Evolutionary conservation across 2,329 filamentous ascomycete genomes (phyloP).

Genomic region (Paraphoma chrysanthemicola): DNA sequence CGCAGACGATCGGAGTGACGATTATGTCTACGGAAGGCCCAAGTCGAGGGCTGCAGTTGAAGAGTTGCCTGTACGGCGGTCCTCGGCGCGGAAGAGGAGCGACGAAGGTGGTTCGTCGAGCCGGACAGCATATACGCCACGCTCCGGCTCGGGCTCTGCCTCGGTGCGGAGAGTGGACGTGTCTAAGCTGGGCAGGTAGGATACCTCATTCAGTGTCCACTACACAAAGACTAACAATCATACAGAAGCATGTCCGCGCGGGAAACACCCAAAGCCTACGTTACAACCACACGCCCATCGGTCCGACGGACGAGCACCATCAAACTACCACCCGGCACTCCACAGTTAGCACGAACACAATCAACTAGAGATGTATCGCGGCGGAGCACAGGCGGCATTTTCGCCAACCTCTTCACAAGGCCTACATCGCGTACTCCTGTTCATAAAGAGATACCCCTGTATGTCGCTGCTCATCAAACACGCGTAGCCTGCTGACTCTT

Average conservation of each 20-base stretch:
- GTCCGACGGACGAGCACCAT: conserved; percentile 38
- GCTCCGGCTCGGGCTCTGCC: conserved; percentile 39
- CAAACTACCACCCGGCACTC: conserved; percentile 32
- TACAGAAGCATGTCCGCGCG: conserved; percentile 22
- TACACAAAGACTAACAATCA: not conserved
- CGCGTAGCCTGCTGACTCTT: not conserved
- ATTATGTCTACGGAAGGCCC: conserved; percentile 41
- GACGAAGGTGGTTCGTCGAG: conserved; percentile 45
- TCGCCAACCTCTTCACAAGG: conserved; percentile 41
- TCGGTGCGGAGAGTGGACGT: conserved; percentile 38
- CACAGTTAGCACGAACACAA: conserved; percentile 33
- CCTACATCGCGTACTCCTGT: conserved; percentile 30
- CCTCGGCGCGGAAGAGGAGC: conserved; percentile 36
- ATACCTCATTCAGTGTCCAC: not conserved
- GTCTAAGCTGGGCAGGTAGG: conserved; percentile 40
- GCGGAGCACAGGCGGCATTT: conserved; percentile 41
- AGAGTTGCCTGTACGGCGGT: conserved; percentile 34
- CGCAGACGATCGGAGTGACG: conserved; percentile 34
- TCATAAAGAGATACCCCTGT: conserved; percentile 38
- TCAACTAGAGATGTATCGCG: conserved; percentile 34
- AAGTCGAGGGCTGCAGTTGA: conserved; percentile 37
- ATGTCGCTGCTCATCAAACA: not conserved
- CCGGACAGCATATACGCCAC: conserved; percentile 41
- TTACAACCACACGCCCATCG: conserved; percentile 37
- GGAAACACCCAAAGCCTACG: conserved; percentile 35